phyloP scores from a whole-genome alignment of 177 flowering plant genomes.

The Vitis hybrid region DNA sequence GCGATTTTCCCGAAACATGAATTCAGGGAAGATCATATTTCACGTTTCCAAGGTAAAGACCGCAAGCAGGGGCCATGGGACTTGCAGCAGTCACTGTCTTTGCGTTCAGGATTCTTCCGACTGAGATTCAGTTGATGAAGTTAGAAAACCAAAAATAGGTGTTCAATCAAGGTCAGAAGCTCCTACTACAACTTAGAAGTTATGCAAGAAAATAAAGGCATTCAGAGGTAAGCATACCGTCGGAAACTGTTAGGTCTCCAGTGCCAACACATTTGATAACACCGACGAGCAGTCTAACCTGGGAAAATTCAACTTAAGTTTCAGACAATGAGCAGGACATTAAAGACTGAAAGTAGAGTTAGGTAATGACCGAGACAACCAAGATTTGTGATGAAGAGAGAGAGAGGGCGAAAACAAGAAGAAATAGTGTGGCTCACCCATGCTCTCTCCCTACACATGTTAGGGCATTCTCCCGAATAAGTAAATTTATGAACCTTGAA shows the following conservation, averaged over 20 bases:
- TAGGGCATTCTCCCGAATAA: too few relatives aligned
- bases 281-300: constrained; percentile 93
- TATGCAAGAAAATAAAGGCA: not conserved
- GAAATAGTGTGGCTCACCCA: too few relatives aligned
- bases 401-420: too few relatives aligned
- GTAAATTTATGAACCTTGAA: too few relatives aligned
- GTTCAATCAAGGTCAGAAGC: not conserved
- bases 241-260: constrained; percentile 58
- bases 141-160: not conserved
- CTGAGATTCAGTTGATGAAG: constrained; percentile 31
- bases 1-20: not conserved
- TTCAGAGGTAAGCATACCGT: constrained; percentile 46
- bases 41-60: constrained; percentile 88
- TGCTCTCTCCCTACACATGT: too few relatives aligned
- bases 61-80: constrained; percentile 97
- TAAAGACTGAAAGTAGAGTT: too few relatives aligned
- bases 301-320: constrained; percentile 12
- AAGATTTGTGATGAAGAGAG: too few relatives aligned
- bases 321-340: too few relatives aligned
- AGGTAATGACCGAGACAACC: too few relatives aligned
- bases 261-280: constrained; percentile 83
- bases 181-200: not conserved
- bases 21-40: constrained; percentile 63
- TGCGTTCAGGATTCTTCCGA: constrained; percentile 77
- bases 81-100: constrained; percentile 68